phyloP scores from a whole-genome alignment of 73 alveolate species.

The Durusdinium trenchii region DNA sequence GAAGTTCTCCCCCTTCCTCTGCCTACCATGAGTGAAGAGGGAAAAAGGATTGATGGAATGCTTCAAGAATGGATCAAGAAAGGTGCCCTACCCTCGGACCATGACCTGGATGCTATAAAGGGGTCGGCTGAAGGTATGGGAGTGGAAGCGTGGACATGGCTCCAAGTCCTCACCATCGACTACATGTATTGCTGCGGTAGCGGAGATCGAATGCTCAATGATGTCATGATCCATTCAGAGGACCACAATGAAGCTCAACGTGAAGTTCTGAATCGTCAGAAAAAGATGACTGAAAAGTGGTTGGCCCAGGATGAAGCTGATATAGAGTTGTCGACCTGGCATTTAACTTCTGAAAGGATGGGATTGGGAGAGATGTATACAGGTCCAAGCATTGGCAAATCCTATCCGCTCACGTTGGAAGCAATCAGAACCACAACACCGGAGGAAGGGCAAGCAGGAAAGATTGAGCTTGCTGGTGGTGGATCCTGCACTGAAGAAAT shows the following conservation, averaged over 20 bases:
- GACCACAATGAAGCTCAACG: not conserved
- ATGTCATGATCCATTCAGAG: not conserved
- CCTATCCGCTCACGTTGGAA: not conserved
- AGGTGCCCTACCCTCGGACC: too few species aligned
- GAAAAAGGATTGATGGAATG: not conserved
- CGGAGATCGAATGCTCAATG: not conserved
- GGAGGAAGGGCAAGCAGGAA: not conserved
- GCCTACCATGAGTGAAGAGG: not conserved
- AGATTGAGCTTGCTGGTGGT: not conserved
- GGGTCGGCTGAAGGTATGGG: not conserved
- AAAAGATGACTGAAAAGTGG: not conserved
- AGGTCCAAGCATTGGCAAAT: not conserved
- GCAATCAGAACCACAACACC: constrained; percentile 16
- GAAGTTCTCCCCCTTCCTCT: not conserved
- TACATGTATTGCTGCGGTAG: not conserved
- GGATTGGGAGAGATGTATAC: not conserved
- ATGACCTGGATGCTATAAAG: not conserved
- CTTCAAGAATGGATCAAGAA: not conserved
- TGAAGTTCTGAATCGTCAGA: not conserved
- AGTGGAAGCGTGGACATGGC: not conserved
- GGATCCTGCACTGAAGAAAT: not conserved
- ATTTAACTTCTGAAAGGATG: not conserved
- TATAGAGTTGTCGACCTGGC: not conserved
- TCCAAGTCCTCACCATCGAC: not conserved
- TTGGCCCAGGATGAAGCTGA: not conserved